phyloP scores from a whole-genome alignment of 192 early-diverging fungal genomes.

The Thamnidium elegans region DNA sequence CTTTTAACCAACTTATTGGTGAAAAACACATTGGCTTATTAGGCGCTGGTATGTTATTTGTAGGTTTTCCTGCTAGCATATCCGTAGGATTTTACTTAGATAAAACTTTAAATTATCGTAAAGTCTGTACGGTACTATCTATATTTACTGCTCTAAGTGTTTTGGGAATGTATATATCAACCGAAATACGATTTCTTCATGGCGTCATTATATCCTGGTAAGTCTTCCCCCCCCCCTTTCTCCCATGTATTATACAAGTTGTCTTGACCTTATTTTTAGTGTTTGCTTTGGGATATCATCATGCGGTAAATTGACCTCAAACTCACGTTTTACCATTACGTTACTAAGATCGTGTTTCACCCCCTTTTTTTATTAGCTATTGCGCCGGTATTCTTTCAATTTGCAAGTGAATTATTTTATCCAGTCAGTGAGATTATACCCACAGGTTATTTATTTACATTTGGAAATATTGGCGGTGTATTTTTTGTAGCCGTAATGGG shows the following conservation, averaged over 20 bases:
- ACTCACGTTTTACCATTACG: neutral
- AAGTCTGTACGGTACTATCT: slow-evolving; percentile 29
- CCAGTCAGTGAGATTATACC: slow-evolving; percentile 40
- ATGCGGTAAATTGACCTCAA: slow-evolving; percentile 31
- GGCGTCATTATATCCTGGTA: slow-evolving; percentile 37
- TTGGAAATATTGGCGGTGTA: slow-evolving; percentile 37
- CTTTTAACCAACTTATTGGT: slow-evolving; percentile 31
- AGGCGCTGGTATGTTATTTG: slow-evolving; percentile 31
- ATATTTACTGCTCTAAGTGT: slow-evolving; percentile 21
- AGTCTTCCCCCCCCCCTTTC: too few species aligned
- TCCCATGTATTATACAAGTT: too few species aligned
- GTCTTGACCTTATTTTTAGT: slow-evolving; percentile 25
- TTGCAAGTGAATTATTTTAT: slow-evolving; percentile 37
- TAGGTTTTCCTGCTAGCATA: slow-evolving; percentile 37
- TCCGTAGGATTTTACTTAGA: slow-evolving; percentile 36
- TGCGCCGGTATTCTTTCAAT: slow-evolving; percentile 40
- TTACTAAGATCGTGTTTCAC: neutral
- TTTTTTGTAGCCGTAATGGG: slow-evolving; percentile 40
- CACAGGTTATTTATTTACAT: slow-evolving; percentile 37
- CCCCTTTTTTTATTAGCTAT: slow-evolving; percentile 39
- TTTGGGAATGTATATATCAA: slow-evolving; percentile 16
- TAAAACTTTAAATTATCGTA: slow-evolving; percentile 23
- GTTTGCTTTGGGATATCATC: slow-evolving; percentile 36
- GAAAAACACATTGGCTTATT: slow-evolving; percentile 31
- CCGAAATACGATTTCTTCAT: slow-evolving; percentile 6